Conservation (phyloP, 2,329 filamentous ascomycete species). For the Aspergillus fischeri region DNA sequence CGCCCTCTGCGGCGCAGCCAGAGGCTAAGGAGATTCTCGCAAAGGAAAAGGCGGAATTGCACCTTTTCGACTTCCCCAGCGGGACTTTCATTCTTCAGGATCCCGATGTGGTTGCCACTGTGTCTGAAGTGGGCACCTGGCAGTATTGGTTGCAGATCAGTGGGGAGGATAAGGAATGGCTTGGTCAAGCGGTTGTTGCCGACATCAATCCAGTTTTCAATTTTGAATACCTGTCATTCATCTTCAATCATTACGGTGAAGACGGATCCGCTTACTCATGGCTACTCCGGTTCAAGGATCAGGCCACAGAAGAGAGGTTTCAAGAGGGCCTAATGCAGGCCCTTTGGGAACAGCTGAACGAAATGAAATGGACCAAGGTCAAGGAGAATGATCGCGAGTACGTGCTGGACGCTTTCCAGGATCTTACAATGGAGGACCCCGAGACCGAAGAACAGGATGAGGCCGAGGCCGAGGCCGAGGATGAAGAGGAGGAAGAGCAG, state of each 20-base stretch:
- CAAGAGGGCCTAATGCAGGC: slow-evolving; percentile 94
- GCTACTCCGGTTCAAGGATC: slow-evolving; percentile 87
- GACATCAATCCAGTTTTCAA: slow-evolving; percentile 99
- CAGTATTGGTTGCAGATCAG: slow-evolving; percentile 91
- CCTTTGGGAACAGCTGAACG: slow-evolving; percentile 92
- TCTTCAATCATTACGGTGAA: slow-evolving; percentile 92
- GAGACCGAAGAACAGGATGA: slow-evolving; percentile 54
- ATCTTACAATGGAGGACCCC: slow-evolving; percentile 84
- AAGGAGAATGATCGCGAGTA: slow-evolving; percentile 93
- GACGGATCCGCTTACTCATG: slow-evolving; percentile 93
- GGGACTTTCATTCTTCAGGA: slow-evolving; percentile 83
- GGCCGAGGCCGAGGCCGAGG: slow-evolving; percentile 51
- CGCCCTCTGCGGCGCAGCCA: slow-evolving; percentile 59
- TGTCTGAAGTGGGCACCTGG: slow-evolving; percentile 86
- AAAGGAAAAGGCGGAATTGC: slow-evolving; percentile 75
- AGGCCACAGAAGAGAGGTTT: slow-evolving; percentile 74
- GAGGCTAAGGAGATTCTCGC: slow-evolving; percentile 68
- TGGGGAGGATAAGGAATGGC: slow-evolving; percentile 72
- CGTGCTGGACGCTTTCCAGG: slow-evolving; percentile 90
- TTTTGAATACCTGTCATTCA: slow-evolving; percentile 97
- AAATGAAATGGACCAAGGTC: slow-evolving; percentile 88
- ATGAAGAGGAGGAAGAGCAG: slow-evolving; percentile 58
- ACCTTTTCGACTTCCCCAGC: slow-evolving; percentile 86
- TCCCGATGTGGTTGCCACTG: slow-evolving; percentile 67
- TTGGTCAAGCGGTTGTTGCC: slow-evolving; percentile 77